Conservation (phyloP, 805 yeast genomes). For the Ogataea thermomethanolica region DNA sequence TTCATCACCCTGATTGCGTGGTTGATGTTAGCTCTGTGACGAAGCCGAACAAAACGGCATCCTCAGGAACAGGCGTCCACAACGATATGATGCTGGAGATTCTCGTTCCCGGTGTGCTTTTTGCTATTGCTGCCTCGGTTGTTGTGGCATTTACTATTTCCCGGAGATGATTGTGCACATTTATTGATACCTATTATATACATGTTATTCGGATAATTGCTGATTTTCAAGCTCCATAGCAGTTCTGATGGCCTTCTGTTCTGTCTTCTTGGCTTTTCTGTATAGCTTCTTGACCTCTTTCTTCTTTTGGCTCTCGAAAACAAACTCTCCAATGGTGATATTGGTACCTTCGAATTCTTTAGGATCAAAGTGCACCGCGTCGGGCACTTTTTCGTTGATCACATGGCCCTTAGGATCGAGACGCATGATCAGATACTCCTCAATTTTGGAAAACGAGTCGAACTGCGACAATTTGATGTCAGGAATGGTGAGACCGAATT, state of each 20-base stretch:
- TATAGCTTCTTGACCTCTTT: conserved; percentile 46
- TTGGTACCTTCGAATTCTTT: conserved; percentile 58
- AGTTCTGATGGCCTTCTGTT: conserved; percentile 12
- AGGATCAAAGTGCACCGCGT: conserved; percentile 61
- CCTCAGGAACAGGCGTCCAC: conserved; percentile 1
- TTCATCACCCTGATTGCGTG: conserved; percentile 62
- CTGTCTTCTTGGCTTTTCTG: conserved; percentile 29
- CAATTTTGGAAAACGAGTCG: conserved; percentile 38
- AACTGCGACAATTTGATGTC: conserved; percentile 47
- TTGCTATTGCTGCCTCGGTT: conserved; percentile 56
- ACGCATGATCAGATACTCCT: conserved; percentile 33
- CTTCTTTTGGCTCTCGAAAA: conserved; percentile 43
- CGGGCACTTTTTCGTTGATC: conserved; percentile 61
- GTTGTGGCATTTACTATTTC: conserved; percentile 53
- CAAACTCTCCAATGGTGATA: conserved; percentile 49
- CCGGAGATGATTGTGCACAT: conserved; percentile 33
- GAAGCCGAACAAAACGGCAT: conserved; percentile 8
- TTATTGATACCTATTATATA: conserved; percentile 14
- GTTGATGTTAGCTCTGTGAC: conserved; percentile 15
- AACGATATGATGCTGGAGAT: conserved; percentile 48
- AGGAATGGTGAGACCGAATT: conserved; percentile 49
- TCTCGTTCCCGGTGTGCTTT: conserved; percentile 60
- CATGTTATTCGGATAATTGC: conserved; percentile 9
- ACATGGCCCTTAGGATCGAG: conserved; percentile 39
- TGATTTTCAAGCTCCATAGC: conserved; percentile 5